phyloP scores from a whole-genome alignment of 352 stramenopile species.

The Phytophthora europaea region DNA sequence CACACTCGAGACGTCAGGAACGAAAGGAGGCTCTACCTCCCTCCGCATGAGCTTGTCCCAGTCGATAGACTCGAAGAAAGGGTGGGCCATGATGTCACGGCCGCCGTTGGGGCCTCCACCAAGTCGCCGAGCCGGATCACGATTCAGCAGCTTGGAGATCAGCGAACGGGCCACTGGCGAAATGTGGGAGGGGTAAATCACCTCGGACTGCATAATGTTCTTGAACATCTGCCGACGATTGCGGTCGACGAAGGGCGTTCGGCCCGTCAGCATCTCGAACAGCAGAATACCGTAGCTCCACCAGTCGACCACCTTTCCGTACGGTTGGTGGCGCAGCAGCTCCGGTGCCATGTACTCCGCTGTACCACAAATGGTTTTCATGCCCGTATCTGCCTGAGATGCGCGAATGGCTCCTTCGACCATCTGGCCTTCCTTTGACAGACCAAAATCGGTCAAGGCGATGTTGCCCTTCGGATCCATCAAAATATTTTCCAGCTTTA shows the following conservation, averaged over 20 bases:
- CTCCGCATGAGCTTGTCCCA: conserved; percentile 90
- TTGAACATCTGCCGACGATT: conserved; percentile 93
- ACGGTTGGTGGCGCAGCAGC: conserved; percentile 85
- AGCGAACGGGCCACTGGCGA: conserved; percentile 74
- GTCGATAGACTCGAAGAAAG: conserved; percentile 88
- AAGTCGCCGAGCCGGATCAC: conserved; percentile 93
- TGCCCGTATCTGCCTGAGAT: conserved; percentile 81
- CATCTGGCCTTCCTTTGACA: conserved; percentile 88
- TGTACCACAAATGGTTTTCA: conserved; percentile 92
- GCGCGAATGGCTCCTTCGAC: conserved; percentile 86
- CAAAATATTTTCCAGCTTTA: conserved; percentile 93
- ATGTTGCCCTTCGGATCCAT: conserved; percentile 92
- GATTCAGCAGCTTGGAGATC: conserved; percentile 94
- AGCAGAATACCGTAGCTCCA: conserved; percentile 92
- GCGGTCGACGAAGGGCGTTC: conserved; percentile 89
- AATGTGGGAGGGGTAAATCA: conserved; percentile 91
- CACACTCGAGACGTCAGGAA: conserved; percentile 80
- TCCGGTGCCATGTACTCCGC: conserved; percentile 92
- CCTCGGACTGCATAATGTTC: conserved; percentile 91
- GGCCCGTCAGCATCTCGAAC: conserved; percentile 91
- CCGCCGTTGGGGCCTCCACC: conserved; percentile 90
- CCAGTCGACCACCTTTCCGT: conserved; percentile 92
- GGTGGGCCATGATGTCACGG: conserved; percentile 89
- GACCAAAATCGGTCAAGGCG: conserved; percentile 87
- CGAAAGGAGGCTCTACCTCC: conserved; percentile 84